A percentile compares a stretch with the other conserved stretches of the same genome.
Evolutionary conservation across 176 grass and related monocot species (phyloP).

Genomic region (Aegilops speltoides): DNA sequence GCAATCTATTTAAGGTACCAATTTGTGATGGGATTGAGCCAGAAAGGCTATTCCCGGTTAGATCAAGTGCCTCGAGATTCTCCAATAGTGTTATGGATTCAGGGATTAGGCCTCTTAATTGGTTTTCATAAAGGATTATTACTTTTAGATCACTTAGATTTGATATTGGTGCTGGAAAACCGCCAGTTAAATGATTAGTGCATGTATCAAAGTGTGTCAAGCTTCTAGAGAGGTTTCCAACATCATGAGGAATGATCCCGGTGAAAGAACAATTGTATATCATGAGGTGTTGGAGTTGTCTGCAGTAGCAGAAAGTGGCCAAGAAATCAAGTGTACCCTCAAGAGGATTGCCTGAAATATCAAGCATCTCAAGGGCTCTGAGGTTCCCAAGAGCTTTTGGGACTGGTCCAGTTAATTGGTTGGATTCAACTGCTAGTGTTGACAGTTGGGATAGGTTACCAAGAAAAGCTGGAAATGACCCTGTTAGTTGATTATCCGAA

Average conservation of each 20-base stretch:
- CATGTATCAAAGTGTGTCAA: rapidly evolving
- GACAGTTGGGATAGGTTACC: not conserved
- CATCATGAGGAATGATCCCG: not conserved
- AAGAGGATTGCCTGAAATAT: not conserved
- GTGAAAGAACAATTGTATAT: not conserved
- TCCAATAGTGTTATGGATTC: not conserved
- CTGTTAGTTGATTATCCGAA: not conserved
- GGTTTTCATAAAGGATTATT: not conserved
- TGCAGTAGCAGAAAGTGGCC: not conserved
- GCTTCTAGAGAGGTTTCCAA: not conserved
- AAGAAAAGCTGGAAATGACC: not conserved
- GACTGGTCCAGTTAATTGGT: not conserved
- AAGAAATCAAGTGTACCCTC: not conserved
- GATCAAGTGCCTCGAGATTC: not conserved
- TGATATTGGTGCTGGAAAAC: not conserved
- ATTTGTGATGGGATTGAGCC: not conserved
- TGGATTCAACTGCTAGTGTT: not conserved
- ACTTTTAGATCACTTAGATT: not conserved
- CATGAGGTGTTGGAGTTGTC: not conserved
- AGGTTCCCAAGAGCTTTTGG: not conserved
- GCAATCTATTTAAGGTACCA: not conserved
- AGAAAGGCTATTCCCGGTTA: not conserved
- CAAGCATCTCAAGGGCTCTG: not conserved
- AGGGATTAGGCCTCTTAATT: not conserved
- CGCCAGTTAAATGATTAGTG: not conserved